A percentile compares a stretch with the other conserved stretches of the same genome.
Evolutionary conservation across 805 yeast genomes (phyloP).

Genomic region (Candida awuae): DNA sequence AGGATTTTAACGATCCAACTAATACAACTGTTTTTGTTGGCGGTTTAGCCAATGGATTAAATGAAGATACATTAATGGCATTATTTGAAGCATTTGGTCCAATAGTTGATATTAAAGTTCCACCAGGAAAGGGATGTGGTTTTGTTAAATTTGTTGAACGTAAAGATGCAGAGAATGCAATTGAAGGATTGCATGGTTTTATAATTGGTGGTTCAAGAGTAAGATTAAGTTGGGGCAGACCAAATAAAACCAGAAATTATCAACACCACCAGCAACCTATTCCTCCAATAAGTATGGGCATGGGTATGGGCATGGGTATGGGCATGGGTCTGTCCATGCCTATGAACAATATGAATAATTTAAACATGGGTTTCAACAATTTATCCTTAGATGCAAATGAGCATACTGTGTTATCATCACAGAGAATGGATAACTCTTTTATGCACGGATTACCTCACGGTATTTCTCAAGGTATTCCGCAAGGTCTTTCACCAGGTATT

Average conservation of each 20-base stretch:
- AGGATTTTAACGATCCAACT: slow-evolving; percentile 43
- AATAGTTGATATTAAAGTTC: slow-evolving; percentile 62
- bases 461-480: slow-evolving; percentile 9
- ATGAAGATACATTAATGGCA: slow-evolving; percentile 51
- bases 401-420: neutral
- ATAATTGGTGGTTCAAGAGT: slow-evolving; percentile 67
- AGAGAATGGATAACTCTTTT: neutral
- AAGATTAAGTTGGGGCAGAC: slow-evolving; percentile 70
- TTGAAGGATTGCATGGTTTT: slow-evolving; percentile 72
- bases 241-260: slow-evolving; percentile 18
- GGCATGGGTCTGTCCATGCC: neutral
- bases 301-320: slow-evolving; percentile 1
- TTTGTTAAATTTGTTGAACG: slow-evolving; percentile 60
- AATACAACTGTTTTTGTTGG: slow-evolving; percentile 71
- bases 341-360: neutral
- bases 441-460: slow-evolving; percentile 1
- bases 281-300: slow-evolving; percentile 1
- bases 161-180: slow-evolving; percentile 72
- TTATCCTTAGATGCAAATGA: neutral
- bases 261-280: slow-evolving; percentile 1
- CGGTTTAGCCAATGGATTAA: slow-evolving; percentile 57
- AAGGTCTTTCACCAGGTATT: too few relatives aligned
- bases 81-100: slow-evolving; percentile 70
- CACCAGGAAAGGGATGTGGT: slow-evolving; percentile 75
- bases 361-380: neutral